A percentile compares a stretch with the other conserved stretches of the same genome.
phyloP scores from a whole-genome alignment of 2,329 filamentous ascomycete species.

The Ramularia endophylla region DNA sequence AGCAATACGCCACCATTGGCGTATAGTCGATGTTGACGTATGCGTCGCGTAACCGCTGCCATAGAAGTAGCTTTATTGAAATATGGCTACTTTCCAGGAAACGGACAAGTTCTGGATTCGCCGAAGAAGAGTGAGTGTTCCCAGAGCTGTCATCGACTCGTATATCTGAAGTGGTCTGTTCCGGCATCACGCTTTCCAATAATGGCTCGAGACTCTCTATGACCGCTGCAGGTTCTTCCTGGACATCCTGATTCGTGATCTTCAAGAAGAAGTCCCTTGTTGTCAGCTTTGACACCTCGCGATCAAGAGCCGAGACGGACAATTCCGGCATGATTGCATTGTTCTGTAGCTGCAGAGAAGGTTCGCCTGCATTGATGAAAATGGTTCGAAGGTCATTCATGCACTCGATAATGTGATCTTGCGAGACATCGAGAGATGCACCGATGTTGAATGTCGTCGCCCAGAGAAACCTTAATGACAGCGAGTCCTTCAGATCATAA shows the following conservation, averaged over 20 bases:
- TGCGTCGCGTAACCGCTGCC: conserved; percentile 84
- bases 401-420: conserved; percentile 56
- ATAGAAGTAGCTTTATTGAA: conserved; percentile 77
- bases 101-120: conserved; percentile 65
- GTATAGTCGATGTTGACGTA: conserved; percentile 79
- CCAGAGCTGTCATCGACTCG: conserved; percentile 1
- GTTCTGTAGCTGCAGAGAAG: conserved; percentile 63
- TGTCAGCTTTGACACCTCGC: conserved; percentile 84
- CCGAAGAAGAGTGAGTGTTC: conserved; percentile 3
- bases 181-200: conserved; percentile 58
- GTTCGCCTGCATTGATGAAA: conserved; percentile 44
- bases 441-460: conserved; percentile 57
- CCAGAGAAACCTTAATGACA: conserved; percentile 60
- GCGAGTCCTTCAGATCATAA: conserved; percentile 28
- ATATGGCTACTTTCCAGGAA: conserved; percentile 79
- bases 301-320: conserved; percentile 74
- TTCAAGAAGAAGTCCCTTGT: conserved; percentile 95
- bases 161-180: neutral
- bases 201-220: conserved; percentile 93
- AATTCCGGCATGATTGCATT: conserved; percentile 85
- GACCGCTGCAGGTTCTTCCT: conserved; percentile 67
- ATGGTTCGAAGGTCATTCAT: conserved; percentile 57
- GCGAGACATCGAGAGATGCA: conserved; percentile 49
- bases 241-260: conserved; percentile 76
- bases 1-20: conserved; percentile 84